A percentile compares a stretch with the other conserved stretches of the same genome.
These are phyloP conservation scores for Erysimum pusillum DNA, from an alignment of 441 rosid species.

Conservation along the genomic window DNA sequence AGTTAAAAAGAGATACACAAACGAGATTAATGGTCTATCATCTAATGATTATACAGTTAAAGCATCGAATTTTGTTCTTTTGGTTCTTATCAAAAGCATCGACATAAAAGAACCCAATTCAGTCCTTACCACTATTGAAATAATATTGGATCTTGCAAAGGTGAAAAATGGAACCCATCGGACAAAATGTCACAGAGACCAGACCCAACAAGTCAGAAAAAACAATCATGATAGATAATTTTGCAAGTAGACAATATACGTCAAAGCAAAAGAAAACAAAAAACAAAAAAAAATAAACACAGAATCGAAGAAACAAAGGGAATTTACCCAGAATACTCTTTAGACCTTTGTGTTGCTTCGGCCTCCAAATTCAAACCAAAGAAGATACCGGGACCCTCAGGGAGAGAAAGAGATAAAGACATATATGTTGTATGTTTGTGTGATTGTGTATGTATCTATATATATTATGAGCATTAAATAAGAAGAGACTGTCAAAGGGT, in stretches of 20 bases:
- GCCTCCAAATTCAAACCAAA: slow-evolving; percentile 31
- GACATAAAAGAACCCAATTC: not conserved
- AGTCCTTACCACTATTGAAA: not conserved
- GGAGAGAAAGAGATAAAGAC: slow-evolving; percentile 18
- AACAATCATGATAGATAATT: not conserved
- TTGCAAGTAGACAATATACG: slow-evolving; percentile 14
- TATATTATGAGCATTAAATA: slow-evolving; percentile 23
- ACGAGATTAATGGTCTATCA: slow-evolving; percentile 3
- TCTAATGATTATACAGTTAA: not conserved
- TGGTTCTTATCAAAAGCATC: not conserved
- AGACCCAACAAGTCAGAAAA: slow-evolving; percentile 11
- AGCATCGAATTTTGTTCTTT: not conserved
- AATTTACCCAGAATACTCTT: slow-evolving; percentile 14
- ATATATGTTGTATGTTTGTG: not conserved
- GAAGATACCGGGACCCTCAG: slow-evolving; percentile 28
- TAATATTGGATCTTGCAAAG: not conserved
- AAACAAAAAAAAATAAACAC: not conserved
- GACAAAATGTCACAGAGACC: slow-evolving; percentile 7
- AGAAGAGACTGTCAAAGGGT: slow-evolving; percentile 27
- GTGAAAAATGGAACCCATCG: slow-evolving; percentile 15
- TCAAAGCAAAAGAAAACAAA: not conserved
- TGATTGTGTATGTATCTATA: not conserved
- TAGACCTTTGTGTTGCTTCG: slow-evolving; percentile 12
- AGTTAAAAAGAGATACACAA: not conserved
- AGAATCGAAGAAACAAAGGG: slow-evolving; percentile 5